Evolutionary conservation across 2,329 filamentous ascomycete genomes (phyloP), one percentile per base, ranked within the genome.

Genomic region (Lasiodiplodia sp.): DNA sequence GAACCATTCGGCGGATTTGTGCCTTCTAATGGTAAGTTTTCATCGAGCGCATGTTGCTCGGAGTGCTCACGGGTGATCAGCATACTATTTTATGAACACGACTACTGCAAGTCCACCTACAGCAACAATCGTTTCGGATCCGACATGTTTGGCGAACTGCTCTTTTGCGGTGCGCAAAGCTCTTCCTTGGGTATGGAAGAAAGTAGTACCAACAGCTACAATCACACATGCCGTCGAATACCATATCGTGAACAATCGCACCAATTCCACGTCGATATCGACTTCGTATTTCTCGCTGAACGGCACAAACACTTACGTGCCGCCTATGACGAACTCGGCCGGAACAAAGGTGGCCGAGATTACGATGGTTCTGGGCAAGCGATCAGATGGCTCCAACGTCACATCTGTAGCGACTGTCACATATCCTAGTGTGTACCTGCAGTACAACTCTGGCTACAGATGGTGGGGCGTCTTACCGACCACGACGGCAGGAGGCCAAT

Each of bases 381-480:
- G 21, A 25, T 1, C 31, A 11, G 44, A 38, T 21, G 62, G 21
- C 1, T 14, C 23, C n/a, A 44, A 37, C 34, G 49, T 8, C 16
- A 66, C 63, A 5, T 66, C 49, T 37, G 34, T 44, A 2, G 55
- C 51, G 16, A 55, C 34, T 7, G 49, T 66, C 8, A 51, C 63
- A 3, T 66, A 66, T 23, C 63, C 63, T 1, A 40, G 31, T 18
- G 4, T 47, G 2, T 66, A 44, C 31, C 34, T 34, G 8, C 31
- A 40, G 10, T 66, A 66, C 34, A 49, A 49, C 10, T 55, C 49
- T n/a, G 49, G 63, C 4, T 66, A 66, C 34, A 21, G 31, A 5
- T 66, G 63, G 63, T 66, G 63, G 63, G 63, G 63, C 3, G 49
- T 31, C 7, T 16, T 66, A 12, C 49, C 63, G 12, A 66, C 63